phyloP scores from a whole-genome alignment of 2,329 filamentous ascomycete genomes.

The Pestalotiopsis sp. region DNA sequence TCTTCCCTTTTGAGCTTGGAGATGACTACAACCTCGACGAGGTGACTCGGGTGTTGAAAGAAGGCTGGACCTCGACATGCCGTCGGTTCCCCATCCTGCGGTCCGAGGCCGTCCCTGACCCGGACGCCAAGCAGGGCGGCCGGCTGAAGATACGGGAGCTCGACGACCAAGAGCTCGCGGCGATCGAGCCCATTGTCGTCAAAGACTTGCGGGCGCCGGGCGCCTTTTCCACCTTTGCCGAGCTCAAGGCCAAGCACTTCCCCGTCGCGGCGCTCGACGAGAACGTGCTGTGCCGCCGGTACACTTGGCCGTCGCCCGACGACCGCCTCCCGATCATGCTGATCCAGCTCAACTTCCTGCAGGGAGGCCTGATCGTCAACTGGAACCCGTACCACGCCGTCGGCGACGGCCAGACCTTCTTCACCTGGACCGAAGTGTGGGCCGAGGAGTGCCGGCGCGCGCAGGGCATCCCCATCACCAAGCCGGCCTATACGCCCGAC shows the following conservation, averaged over 20 bases:
- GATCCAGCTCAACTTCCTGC: slow-evolving; percentile 32
- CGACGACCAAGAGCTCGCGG: slow-evolving; percentile 23
- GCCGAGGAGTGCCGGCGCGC: slow-evolving; percentile 36
- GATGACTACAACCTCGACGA: slow-evolving; percentile 32
- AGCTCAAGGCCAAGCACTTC: slow-evolving; percentile 29
- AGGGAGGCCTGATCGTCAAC: slow-evolving; percentile 29
- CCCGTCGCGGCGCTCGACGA: slow-evolving; percentile 26
- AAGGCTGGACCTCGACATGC: slow-evolving; percentile 32
- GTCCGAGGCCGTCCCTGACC: slow-evolving; percentile 35
- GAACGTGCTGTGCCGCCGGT: slow-evolving; percentile 26
- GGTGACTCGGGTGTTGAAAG: slow-evolving; percentile 26
- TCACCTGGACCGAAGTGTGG: slow-evolving; percentile 36
- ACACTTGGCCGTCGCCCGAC: slow-evolving; percentile 27
- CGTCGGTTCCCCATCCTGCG: slow-evolving; percentile 30
- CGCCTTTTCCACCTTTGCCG: slow-evolving; percentile 25
- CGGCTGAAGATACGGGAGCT: slow-evolving; percentile 33
- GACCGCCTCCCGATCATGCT: slow-evolving; percentile 23
- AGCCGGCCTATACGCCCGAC: neutral
- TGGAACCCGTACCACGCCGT: slow-evolving; percentile 33
- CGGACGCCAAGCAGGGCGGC: slow-evolving; percentile 31
- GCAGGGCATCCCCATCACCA: slow-evolving; percentile 18
- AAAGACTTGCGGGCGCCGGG: slow-evolving; percentile 28
- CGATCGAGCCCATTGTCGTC: slow-evolving; percentile 26
- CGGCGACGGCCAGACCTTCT: slow-evolving; percentile 35
- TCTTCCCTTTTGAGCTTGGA: slow-evolving; percentile 34